These are phyloP conservation scores for Apiospora saccharicola DNA, from an alignment of 2,329 filamentous ascomycete genomes.

Conservation along the genomic window DNA sequence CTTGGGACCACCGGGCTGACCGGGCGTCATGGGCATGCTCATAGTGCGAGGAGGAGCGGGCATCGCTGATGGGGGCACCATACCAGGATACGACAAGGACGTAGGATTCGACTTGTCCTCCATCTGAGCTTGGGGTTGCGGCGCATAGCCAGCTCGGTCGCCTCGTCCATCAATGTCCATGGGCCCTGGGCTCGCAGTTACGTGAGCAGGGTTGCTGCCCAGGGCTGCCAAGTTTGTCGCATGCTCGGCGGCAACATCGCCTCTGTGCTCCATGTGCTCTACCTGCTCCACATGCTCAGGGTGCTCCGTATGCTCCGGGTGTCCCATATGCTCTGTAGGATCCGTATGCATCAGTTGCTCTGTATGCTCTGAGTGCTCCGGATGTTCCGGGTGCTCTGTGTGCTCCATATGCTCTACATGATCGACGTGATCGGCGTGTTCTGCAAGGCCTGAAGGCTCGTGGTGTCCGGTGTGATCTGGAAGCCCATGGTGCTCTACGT, in stretches of 20 bases:
- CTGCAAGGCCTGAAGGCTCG: background rate
- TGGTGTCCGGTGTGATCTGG: conserved; percentile 10
- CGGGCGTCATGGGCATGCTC: conserved; percentile 63
- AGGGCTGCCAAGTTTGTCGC: conserved; percentile 49
- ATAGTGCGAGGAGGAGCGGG: conserved; percentile 58
- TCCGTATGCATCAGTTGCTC: conserved; percentile 28
- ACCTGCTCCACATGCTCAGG: conserved; percentile 39
- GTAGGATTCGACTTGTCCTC: conserved; percentile 56
- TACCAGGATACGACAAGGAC: conserved; percentile 63
- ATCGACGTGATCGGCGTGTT: background rate
- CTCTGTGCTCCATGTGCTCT: conserved; percentile 40
- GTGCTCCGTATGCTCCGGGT: conserved; percentile 28
- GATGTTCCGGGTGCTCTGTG: background rate
- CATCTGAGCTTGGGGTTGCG: conserved; percentile 54
- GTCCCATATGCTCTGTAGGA: conserved; percentile 36
- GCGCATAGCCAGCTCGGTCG: conserved; percentile 44
- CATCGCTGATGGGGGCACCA: conserved; percentile 51
- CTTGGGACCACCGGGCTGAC: conserved; percentile 60
- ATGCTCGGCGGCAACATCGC: conserved; percentile 54
- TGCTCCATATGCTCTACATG: background rate
- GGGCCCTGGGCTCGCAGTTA: conserved; percentile 59
- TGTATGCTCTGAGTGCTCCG: background rate
- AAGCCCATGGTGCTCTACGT: background rate
- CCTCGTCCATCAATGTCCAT: conserved; percentile 62
- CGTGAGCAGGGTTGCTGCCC: conserved; percentile 46